These are phyloP conservation scores for Suillus lakei DNA, from an alignment of 768 basidiomycete species.

Conservation along the genomic window DNA sequence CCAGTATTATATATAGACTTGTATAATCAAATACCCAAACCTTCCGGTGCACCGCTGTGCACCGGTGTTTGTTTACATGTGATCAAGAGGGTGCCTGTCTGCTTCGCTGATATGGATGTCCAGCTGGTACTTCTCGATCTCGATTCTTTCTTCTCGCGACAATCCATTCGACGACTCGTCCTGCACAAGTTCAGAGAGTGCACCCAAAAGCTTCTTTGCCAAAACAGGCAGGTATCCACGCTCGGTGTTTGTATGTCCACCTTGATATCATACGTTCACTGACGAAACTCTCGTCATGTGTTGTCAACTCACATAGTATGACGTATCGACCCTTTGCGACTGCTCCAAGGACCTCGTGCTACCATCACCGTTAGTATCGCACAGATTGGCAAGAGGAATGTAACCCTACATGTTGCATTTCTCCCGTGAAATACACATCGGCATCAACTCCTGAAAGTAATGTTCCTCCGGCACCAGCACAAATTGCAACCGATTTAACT, in stretches of 20 bases:
- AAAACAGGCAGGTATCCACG: slow-evolving; percentile 87
- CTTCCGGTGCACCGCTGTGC: slow-evolving; percentile 10
- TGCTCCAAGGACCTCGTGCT: slow-evolving; percentile 90
- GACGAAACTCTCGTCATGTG: slow-evolving; percentile 13
- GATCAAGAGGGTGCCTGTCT: slow-evolving; percentile 76
- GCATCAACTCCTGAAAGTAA: slow-evolving; percentile 74
- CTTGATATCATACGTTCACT: slow-evolving; percentile 41
- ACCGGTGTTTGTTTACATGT: slow-evolving; percentile 49
- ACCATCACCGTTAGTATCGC: slow-evolving; percentile 23
- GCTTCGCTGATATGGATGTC: slow-evolving; percentile 73
- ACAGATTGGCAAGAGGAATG: slow-evolving; percentile 17
- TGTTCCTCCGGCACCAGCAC: slow-evolving; percentile 88
- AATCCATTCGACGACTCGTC: slow-evolving; percentile 38
- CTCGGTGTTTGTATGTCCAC: slow-evolving; percentile 94
- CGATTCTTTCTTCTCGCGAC: slow-evolving; percentile 36
- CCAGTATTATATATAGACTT: slow-evolving; percentile 1
- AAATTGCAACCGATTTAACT: slow-evolving; percentile 77
- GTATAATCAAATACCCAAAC: slow-evolving; percentile 28
- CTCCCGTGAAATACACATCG: slow-evolving; percentile 91
- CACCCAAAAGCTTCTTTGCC: slow-evolving; percentile 67
- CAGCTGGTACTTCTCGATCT: slow-evolving; percentile 32
- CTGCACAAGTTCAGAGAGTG: slow-evolving; percentile 36
- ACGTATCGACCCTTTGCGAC: slow-evolving; percentile 78
- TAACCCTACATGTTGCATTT: slow-evolving; percentile 81
- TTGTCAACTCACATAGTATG: slow-evolving; percentile 70